Conservation (phyloP, 1,284 basidiomycete species). For the Ganoderma resinaceum region DNA sequence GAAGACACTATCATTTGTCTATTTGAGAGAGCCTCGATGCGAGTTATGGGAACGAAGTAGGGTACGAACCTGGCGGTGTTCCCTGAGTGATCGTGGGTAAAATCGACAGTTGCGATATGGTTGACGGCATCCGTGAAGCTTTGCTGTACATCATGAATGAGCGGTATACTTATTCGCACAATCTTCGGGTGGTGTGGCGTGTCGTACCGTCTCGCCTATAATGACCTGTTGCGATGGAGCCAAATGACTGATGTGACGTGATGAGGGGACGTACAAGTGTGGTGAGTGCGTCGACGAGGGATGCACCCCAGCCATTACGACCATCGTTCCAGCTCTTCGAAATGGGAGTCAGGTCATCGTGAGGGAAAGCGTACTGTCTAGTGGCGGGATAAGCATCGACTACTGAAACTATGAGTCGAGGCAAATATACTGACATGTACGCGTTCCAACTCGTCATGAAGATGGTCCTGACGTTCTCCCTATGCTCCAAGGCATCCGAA, state of each 20-base stretch:
- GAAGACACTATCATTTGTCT: constrained; percentile 63
- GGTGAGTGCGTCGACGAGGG: constrained; percentile 67
- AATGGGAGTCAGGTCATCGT: constrained; percentile 68
- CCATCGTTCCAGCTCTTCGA: constrained; percentile 56
- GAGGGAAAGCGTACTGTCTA: constrained; percentile 67
- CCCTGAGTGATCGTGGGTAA: constrained; percentile 56
- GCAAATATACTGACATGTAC: constrained; percentile 65
- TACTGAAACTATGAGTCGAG: too few species aligned
- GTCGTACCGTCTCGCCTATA: constrained; percentile 59
- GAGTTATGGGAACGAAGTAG: neutral
- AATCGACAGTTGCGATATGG: constrained; percentile 59
- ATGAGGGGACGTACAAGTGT: constrained; percentile 56
- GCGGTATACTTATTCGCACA: too few species aligned
- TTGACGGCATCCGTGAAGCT: constrained; percentile 61
- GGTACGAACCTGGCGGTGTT: constrained; percentile 57
- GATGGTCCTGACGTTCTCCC: constrained; percentile 56
- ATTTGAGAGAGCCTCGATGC: neutral
- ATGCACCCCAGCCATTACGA: constrained; percentile 77
- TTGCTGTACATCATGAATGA: constrained; percentile 34
- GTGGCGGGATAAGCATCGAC: too few species aligned
- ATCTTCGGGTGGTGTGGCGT: too few species aligned
- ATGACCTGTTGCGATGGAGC: constrained; percentile 42
- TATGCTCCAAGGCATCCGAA: constrained; percentile 44
- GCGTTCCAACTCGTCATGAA: constrained; percentile 63
- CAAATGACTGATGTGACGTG: neutral